Base-by-base conservation (phyloP, 2,329 filamentous ascomycete genomes). In the Epichloe sibirici region DNA sequence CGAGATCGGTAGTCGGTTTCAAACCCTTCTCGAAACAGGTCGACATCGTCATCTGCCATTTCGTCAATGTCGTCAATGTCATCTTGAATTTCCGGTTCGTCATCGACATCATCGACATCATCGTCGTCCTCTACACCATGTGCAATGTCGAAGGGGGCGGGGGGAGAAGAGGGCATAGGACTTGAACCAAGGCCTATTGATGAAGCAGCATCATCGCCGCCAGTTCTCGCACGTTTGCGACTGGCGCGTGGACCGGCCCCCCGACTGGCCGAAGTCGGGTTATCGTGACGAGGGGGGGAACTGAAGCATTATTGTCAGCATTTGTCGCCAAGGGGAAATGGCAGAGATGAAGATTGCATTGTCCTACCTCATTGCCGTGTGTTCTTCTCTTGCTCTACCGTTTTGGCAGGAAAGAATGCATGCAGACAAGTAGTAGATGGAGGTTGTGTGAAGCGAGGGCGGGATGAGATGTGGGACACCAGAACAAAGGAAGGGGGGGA, bases 271-370 rank as follows among this genome's bases (percentile, higher is more conserved):
- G 90, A 90, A 55, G 85, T 82, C 75, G 87, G 85, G 71, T 83
- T 89, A 61, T 83, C 78, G 69, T 85, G 83, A 56, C 94, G 77
- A 66, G 90, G 90, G 90, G 90, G 90, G 67, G 89, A 94, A 75
- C 88, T 94, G 65, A 25, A 35, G 4, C 12, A 23, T 57, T 62
- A 42, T 59, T 23, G 43, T 45, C n/a, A 51, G 12, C 28, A 13
- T 49, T 25, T 28, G 5, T 7, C n/a, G n/a, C 31, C 8, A 4
- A 23, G 37, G 12, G 12, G 5, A 34, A 55, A 13, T 28, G 3
- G 37, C 15, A 15, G 34, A 13, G 8, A 40, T 17, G 13, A 37
- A 6, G 4, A 13, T 40, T 15, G 47, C 12, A 51, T 38, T 52
- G 42, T 35, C 49, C 44, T 53, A 67, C 64, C 58, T 63, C 60